A percentile compares a stretch with the other conserved stretches of the same genome.
Conservation (phyloP, 768 basidiomycete genomes). For the Macrolepiota albuminosa region DNA sequence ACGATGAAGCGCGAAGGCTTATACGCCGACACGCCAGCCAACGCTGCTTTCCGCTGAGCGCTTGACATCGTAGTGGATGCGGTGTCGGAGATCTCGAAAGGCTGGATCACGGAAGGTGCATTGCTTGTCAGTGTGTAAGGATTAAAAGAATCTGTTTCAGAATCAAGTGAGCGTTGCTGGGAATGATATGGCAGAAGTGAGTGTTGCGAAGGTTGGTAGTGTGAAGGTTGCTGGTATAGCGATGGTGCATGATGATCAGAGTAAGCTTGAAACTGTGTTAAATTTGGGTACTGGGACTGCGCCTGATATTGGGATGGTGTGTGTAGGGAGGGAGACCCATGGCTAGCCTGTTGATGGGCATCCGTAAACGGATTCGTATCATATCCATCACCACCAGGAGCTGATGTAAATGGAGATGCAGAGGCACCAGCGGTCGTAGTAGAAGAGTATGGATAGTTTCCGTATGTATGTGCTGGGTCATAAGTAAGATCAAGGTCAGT, state of each 20-base stretch:
- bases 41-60: conserved; percentile 48
- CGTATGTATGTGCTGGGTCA: conserved; percentile 20
- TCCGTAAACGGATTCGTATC: conserved; percentile 25
- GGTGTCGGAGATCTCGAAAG: conserved; percentile 18
- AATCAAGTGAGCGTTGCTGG: conserved; percentile 16
- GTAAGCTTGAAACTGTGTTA: conserved; percentile 12
- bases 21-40: conserved; percentile 41
- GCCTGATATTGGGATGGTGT: conserved; percentile 3
- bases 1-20: conserved; percentile 54
- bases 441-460: conserved; percentile 27
- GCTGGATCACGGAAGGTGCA: conserved; percentile 18
- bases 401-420: conserved; percentile 9
- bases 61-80: conserved; percentile 27
- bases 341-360: conserved; percentile 10
- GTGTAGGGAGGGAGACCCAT: conserved; percentile 7
- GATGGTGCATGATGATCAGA: conserved; percentile 19
- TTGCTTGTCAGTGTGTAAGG: conserved; percentile 15
- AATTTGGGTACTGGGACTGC: conserved; percentile 5
- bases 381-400: conserved; percentile 5
- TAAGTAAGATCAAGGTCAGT: conserved; percentile 37
- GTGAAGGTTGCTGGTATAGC: conserved; percentile 16
- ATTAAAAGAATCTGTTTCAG: conserved; percentile 21
- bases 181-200: conserved; percentile 18
- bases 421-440: conserved; percentile 15
- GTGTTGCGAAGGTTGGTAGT: conserved; percentile 9